These are phyloP conservation scores for Spiromastix sp. DNA, from an alignment of 2,329 filamentous ascomycete species.

Conservation along the genomic window DNA sequence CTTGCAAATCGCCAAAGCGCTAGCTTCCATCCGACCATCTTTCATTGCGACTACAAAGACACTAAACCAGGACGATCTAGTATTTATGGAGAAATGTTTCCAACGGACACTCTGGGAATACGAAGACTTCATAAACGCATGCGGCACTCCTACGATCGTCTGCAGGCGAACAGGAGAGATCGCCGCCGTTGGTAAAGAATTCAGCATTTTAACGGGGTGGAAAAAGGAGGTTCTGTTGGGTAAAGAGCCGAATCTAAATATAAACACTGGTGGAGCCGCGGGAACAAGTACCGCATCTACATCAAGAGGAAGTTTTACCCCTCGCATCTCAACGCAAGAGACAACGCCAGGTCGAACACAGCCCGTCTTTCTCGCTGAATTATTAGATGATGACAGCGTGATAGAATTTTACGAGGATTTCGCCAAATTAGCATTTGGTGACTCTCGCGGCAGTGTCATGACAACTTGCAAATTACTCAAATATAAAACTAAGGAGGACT, in stretches of 20 bases:
- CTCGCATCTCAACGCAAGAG: conserved; percentile 29
- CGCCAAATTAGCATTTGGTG: conserved; percentile 81
- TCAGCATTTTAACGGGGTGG: conserved; percentile 93
- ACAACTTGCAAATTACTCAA: conserved; percentile 79
- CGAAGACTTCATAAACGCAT: conserved; percentile 81
- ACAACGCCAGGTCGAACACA: conserved; percentile 45
- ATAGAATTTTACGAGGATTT: conserved; percentile 96
- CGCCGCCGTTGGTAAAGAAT: conserved; percentile 93
- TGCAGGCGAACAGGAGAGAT: conserved; percentile 88
- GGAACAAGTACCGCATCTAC: conserved; percentile 27
- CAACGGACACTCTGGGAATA: conserved; percentile 88
- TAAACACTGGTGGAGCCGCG: conserved; percentile 56
- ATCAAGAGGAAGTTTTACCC: conserved; percentile 40
- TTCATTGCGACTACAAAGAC: conserved; percentile 88
- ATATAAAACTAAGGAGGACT: conserved; percentile 65
- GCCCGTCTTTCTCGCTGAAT: conserved; percentile 81
- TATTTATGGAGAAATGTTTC: conserved; percentile 97
- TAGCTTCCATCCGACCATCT: conserved; percentile 82
- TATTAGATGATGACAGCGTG: conserved; percentile 87
- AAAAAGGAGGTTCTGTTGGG: conserved; percentile 80
- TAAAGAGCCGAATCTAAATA: conserved; percentile 76
- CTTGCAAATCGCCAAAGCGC: conserved; percentile 71
- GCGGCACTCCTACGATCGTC: conserved; percentile 82
- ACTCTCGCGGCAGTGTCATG: conserved; percentile 75
- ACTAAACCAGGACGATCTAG: conserved; percentile 76